Evolutionary conservation across 768 basidiomycete genomes (phyloP), one percentile per base, ranked within the genome.

Genomic region (Pleurotus giganteus): DNA sequence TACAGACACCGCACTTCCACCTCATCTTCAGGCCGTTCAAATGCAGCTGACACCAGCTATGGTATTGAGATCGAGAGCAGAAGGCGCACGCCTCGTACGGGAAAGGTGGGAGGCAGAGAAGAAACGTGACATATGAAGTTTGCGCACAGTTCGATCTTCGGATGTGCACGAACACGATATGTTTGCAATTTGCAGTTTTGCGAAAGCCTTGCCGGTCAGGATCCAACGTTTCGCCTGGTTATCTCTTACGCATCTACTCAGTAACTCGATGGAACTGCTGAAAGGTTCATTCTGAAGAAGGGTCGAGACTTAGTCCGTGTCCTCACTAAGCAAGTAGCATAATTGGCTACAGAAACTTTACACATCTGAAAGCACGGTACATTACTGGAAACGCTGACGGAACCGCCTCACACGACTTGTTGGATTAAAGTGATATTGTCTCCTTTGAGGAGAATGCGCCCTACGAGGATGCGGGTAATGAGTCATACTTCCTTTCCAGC

Each of bases 371-470:
- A 51, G n/a, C 2, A 37, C 21, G 21, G 19, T 24, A 37, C 31
- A 34, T 37, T 17, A 17, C 11, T 28, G 29, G 26, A 59, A 29
- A 52, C 43, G 15, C 41, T 24, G 19, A 44, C 39, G 37, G 5
- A n/a, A 19, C 4, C 36, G 49, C 19, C 5, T 71, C 59, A 73
- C 57, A 65, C 66, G 45, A 74, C 64, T 72, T 87, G 89, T 67
- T 96, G 93, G 67, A 98, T 96, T 52, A 95, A 83, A n/a, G 96
- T 98, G 66, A 98, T 98, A 68, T 95, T 97, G 68, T 98, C 96
- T 56, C 96, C 96, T 73, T 98, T 98, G 60, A 98, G 78, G 61
- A 98, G 78, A 69, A 98, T 92, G 55, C 96, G 91, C 17, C 96
- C 96, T 98, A 63, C 9, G 12, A 49, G 9, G 15, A 13, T 34